Evolutionary conservation across 2,329 filamentous ascomycete species (phyloP).

Genomic region (Aspergillus arachidicola): DNA sequence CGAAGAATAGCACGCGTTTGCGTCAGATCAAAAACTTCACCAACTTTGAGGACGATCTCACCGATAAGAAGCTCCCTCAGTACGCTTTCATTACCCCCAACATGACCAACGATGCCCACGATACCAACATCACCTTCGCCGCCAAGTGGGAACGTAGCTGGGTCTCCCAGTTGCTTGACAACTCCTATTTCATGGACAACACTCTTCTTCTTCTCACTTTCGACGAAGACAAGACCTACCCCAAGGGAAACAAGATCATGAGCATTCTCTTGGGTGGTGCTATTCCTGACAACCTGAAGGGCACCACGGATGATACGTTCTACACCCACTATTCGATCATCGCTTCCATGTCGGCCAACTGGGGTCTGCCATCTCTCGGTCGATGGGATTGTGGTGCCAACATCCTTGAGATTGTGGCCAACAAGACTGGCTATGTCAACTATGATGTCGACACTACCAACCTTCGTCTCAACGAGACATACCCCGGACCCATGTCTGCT

Average conservation of each 20-base stretch:
- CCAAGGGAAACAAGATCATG: conserved; percentile 68
- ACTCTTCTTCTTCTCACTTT: conserved; percentile 78
- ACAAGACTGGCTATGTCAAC: conserved; percentile 60
- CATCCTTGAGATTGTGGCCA: conserved; percentile 64
- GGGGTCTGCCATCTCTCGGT: conserved; percentile 68
- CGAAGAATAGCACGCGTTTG: conserved; percentile 61
- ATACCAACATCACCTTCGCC: conserved; percentile 69
- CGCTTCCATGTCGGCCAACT: conserved; percentile 69
- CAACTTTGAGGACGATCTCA: conserved; percentile 68
- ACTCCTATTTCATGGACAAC: conserved; percentile 72
- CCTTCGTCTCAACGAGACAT: conserved; percentile 58
- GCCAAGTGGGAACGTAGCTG: conserved; percentile 70
- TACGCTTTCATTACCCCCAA: conserved; percentile 59
- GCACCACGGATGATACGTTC: conserved; percentile 69
- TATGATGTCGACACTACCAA: conserved; percentile 43
- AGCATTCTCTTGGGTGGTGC: conserved; percentile 73
- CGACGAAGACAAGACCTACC: conserved; percentile 75
- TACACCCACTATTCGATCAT: conserved; percentile 75
- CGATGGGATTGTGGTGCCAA: conserved; percentile 74
- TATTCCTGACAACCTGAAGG: conserved; percentile 65
- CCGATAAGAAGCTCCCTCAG: conserved; percentile 67
- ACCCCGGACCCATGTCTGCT: conserved; percentile 50
- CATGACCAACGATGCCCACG: conserved; percentile 71
- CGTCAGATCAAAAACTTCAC: conserved; percentile 74
- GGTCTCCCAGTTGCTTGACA: conserved; percentile 68